A percentile compares a stretch with the other conserved stretches of the same genome.
phyloP scores from a whole-genome alignment of 2,329 filamentous ascomycete genomes.

The Emericellopsis atlantica region DNA sequence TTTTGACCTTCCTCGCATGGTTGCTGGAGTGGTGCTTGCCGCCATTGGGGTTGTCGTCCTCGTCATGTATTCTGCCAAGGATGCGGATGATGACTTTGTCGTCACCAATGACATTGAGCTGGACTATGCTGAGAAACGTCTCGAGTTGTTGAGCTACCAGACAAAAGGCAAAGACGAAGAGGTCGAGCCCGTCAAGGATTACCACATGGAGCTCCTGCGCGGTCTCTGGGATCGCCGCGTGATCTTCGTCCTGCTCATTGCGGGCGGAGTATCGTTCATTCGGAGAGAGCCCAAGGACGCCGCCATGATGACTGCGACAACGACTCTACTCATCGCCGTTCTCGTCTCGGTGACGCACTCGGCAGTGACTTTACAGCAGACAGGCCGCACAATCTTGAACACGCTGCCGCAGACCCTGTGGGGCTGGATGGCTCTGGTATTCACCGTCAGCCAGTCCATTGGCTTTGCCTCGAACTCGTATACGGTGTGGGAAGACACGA shows the following conservation, averaged over 20 bases:
- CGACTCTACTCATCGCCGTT: constrained; percentile 12
- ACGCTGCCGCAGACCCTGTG: constrained; percentile 65
- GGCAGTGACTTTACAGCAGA: constrained; percentile 25
- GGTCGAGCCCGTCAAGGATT: constrained; percentile 21
- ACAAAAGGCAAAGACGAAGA: constrained; percentile 10
- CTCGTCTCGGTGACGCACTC: constrained; percentile 1
- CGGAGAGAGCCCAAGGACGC: constrained; percentile 23
- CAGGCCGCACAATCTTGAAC: constrained; percentile 30
- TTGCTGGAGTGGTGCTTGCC: constrained; percentile 63
- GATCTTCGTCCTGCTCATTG: constrained; percentile 14
- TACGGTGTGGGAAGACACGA: constrained; percentile 97
- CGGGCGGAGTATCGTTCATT: constrained; percentile 16
- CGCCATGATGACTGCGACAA: constrained; percentile 23
- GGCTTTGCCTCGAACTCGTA: constrained; percentile 97
- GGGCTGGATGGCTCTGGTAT: constrained; percentile 75
- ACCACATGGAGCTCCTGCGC: constrained; percentile 19
- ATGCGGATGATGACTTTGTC: constrained; percentile 40
- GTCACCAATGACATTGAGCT: constrained; percentile 43
- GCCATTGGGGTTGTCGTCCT: constrained; percentile 55
- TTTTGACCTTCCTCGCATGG: constrained; percentile 82
- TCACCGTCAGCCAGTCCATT: constrained; percentile 76
- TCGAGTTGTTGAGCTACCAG: constrained; percentile 32
- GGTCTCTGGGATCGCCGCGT: constrained; percentile 22
- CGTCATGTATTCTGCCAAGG: constrained; percentile 56
- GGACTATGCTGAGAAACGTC: constrained; percentile 43